These are phyloP conservation scores for Ogataea paraovalis DNA, from an alignment of 805 yeast genomes.

Conservation along the genomic window DNA sequence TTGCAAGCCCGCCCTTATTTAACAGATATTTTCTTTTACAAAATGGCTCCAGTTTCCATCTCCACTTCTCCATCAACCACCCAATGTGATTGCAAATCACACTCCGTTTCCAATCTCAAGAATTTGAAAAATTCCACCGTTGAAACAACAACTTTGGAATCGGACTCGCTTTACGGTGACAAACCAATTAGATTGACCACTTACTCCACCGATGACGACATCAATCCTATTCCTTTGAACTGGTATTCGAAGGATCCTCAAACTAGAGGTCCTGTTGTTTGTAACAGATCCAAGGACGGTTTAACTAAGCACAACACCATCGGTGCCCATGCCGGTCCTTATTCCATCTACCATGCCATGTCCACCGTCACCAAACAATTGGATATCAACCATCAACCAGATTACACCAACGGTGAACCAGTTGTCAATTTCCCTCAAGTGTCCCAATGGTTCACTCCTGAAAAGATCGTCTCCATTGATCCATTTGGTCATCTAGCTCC, in stretches of 20 bases:
- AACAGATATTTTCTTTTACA: background rate
- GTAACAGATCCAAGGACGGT: conserved; percentile 47
- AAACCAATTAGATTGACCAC: conserved; percentile 46
- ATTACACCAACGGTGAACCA: conserved; percentile 62
- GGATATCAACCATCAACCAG: conserved; percentile 48
- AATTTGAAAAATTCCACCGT: background rate
- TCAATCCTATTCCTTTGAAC: conserved; percentile 44
- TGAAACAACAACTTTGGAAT: no score
- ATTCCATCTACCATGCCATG: conserved; percentile 60
- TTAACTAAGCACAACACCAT: conserved; percentile 54
- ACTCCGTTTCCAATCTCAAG: background rate
- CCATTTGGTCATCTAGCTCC: conserved; percentile 68
- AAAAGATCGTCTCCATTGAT: conserved; percentile 61
- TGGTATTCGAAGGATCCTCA: conserved; percentile 52
- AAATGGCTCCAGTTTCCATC: conserved; percentile 6
- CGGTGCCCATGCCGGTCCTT: conserved; percentile 64
- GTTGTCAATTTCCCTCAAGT: conserved; percentile 52
- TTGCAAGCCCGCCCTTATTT: no score
- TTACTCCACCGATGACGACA: conserved; percentile 45
- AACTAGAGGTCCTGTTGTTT: conserved; percentile 55
- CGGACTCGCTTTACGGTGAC: conserved; percentile 28
- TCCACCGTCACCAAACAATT: conserved; percentile 61
- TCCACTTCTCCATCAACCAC: background rate
- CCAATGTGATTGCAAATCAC: no score
- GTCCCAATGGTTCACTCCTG: conserved; percentile 51